Base-by-base conservation (phyloP, 2,329 filamentous ascomycete genomes). In the Fusarium citri region DNA sequence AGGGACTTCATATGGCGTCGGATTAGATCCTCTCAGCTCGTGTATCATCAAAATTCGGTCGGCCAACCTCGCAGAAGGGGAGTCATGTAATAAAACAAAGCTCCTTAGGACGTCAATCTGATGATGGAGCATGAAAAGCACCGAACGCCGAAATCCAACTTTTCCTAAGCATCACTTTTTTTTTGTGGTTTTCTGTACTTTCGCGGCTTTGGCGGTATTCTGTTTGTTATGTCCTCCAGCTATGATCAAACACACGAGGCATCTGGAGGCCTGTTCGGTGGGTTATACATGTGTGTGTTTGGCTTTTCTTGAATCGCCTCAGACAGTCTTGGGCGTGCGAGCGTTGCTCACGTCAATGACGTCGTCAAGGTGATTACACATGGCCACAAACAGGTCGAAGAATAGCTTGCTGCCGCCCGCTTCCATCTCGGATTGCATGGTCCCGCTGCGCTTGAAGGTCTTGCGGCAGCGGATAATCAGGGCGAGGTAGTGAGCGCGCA, bases 381-480 rank as follows among this genome's bases (percentile, higher is more conserved):
- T 93, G 77, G 94, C 94, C 80, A 98, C 94, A 82, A 98, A 98
- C 82, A 98, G 86, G 87, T 98, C 94, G 85, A 98, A 98, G 88
- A 96, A 98, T 84, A 98, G 87, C 87, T 94, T 94, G 83, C 89
- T 87, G 78, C 84, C 94, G 81, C 94, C 94, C 82, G 90, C 90
- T 86, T 97, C 93, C 94, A 98, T 98, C 86, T 98, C 94, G 85
- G 92, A 91, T 88, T 98, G 94, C 94, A 98, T 97, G 82, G 94
- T 98, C 83, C 94, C 94, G 85, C 94, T 97, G 83, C 92, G 91
- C 91, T 97, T 98, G 83, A 98, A 98, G 78, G 94, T 97, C 86
- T 94, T 94, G 82, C 95, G 93, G 87, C 93, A 95, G 85, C 94
- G 92, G 86, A 98, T 97, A 83, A 98, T 97, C 83, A 98, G 89